Evolutionary conservation across 345 rosid genomes (phyloP), one percentile per base, ranked within the genome.

Genomic region (Sisymbrium irio): DNA sequence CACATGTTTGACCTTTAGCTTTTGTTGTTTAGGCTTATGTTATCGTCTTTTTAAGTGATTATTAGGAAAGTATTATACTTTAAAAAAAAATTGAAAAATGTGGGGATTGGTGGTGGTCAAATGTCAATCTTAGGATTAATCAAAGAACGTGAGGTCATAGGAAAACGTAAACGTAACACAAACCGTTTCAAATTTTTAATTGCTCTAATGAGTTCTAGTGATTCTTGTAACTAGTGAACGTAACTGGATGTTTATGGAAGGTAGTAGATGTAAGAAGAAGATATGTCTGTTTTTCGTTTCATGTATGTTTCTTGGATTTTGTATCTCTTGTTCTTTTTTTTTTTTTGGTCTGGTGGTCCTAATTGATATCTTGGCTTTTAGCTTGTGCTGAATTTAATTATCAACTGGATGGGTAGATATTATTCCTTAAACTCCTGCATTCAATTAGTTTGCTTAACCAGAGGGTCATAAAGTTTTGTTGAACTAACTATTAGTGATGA

Each of bases 331-430:
- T 11, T 27, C 50, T 58, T n/a, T n/a, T n/a, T n/a, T n/a, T n/a
- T n/a, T n/a, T n/a, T n/a, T n/a, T 28, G 6, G 27, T 74, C 69
- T 7, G 37, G 65, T 73, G 77, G 83, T 76, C 80, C 83, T 51
- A 59, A 17, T 17, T 67, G 25, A 35, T 60, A n/a, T 67, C 54
- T 77, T 63, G 44, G 22, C 15, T 35, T 56, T 17, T 53, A 54
- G 25, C 39, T 55, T 44, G 54, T 20, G 58, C 22, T 37, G 2
- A 10, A 41, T 47, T 9, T 10, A 20, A 55, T 54, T 33, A 41
- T 64, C 20, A 41, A 42, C 32, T 14, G 10, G 55, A 32, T 40
- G n/a, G 14, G 11, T 65, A 15, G 22, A 65, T 56, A 65, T 65
- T 57, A 9, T 40, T 8, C 33, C 41, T 33, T 25, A 1, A 61